Percentiles rank a stretch among this genome's conserved stretches.
phyloP scores from a whole-genome alignment of 2,329 filamentous ascomycete species.

The Fusarium denticulatum region DNA sequence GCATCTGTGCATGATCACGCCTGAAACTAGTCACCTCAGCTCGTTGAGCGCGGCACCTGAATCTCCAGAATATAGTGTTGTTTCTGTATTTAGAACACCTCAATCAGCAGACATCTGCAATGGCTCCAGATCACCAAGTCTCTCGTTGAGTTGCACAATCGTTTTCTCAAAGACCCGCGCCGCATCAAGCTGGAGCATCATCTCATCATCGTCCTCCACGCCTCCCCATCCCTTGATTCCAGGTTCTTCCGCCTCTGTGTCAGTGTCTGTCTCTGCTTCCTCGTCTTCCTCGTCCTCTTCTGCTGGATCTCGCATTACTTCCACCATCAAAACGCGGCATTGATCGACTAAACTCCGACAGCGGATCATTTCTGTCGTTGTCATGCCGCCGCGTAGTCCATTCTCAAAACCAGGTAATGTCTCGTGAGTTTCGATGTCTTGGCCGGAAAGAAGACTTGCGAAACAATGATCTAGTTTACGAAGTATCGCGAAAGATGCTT shows the following conservation, averaged over 20 bases:
- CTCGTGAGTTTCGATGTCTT: conserved; percentile 72
- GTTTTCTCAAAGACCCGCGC: conserved; percentile 83
- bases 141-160: conserved; percentile 76
- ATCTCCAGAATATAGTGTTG: background rate
- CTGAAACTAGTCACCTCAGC: conserved; percentile 1
- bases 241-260: conserved; percentile 41
- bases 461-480: conserved; percentile 87
- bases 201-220: conserved; percentile 56
- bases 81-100: background rate
- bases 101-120: conserved; percentile 36
- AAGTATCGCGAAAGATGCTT: conserved; percentile 75
- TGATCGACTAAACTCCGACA: conserved; percentile 84
- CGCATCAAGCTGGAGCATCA: conserved; percentile 73
- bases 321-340: conserved; percentile 75
- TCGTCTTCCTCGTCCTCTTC: conserved; percentile 50
- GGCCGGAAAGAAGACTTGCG: conserved; percentile 75
- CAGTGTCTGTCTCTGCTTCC: conserved; percentile 50
- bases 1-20: conserved; percentile 9
- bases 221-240: conserved; percentile 43
- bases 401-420: conserved; percentile 76
- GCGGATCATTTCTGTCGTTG: conserved; percentile 84
- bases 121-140: conserved; percentile 56
- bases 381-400: conserved; percentile 72
- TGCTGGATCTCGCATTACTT: conserved; percentile 65
- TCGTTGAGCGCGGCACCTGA: background rate